phyloP scores from a whole-genome alignment of 176 grass and related monocot species.

The Lolium perenne region DNA sequence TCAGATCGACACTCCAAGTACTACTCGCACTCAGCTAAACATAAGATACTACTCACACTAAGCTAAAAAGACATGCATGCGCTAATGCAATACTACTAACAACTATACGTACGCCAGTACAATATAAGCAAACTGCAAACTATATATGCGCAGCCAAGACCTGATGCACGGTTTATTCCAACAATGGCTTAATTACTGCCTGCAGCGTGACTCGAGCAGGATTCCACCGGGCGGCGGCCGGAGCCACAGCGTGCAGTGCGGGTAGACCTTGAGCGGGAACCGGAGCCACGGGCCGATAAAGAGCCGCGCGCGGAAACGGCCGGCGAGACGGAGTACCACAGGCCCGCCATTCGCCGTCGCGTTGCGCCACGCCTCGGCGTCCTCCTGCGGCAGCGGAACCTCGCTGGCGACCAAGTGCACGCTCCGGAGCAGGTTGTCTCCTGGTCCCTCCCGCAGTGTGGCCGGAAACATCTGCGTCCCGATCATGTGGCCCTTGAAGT shows the following conservation, averaged over 20 bases:
- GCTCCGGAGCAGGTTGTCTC: slow-evolving; percentile 28
- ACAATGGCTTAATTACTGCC: too few relatives aligned
- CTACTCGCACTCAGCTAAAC: too few relatives aligned
- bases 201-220: too few relatives aligned
- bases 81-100: too few relatives aligned
- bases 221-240: slow-evolving; percentile 55
- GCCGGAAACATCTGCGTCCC: slow-evolving; percentile 54
- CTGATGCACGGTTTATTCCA: too few relatives aligned
- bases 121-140: too few relatives aligned
- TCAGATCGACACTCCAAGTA: too few relatives aligned
- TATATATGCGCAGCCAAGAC: too few relatives aligned
- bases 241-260: slow-evolving; percentile 1
- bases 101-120: too few relatives aligned
- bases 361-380: slow-evolving; percentile 47
- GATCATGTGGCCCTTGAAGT: slow-evolving; percentile 59
- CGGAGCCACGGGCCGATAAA: slow-evolving; percentile 61
- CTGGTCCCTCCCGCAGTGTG: slow-evolving; percentile 38
- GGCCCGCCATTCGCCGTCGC: slow-evolving; percentile 22
- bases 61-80: too few relatives aligned
- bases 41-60: too few relatives aligned
- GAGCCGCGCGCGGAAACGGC: slow-evolving; percentile 54
- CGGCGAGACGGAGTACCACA: slow-evolving; percentile 47
- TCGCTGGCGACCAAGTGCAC: slow-evolving; percentile 58
- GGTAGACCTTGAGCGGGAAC: slow-evolving; percentile 34
- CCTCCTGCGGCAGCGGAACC: slow-evolving; percentile 26